Evolutionary conservation across 73 alveolate species (phyloP).

Genomic region (Blepharisma japonicum): DNA sequence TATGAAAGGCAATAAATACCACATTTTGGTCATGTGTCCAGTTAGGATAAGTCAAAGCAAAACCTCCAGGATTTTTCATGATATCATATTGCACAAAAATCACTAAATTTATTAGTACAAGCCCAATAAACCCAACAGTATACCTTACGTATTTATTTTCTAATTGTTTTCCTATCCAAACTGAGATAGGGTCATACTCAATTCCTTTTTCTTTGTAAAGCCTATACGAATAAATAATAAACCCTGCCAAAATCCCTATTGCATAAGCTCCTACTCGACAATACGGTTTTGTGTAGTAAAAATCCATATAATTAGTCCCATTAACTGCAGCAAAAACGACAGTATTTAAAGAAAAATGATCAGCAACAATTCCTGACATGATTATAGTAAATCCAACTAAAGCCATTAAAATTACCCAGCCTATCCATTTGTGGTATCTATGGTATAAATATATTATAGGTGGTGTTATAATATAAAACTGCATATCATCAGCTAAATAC

Average conservation of each 20-base stretch:
- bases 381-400: not conserved
- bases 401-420: not conserved
- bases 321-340: constrained; percentile 9
- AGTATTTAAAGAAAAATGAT: not conserved
- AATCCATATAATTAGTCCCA: constrained; percentile 12
- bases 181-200: constrained; percentile 12
- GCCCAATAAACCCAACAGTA: constrained; percentile 19
- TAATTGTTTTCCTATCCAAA: not conserved
- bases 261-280: not conserved
- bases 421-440: not conserved
- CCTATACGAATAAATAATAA: constrained; percentile 23
- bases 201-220: not conserved
- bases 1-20: not conserved
- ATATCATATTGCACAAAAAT: constrained; percentile 35
- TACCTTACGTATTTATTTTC: not conserved
- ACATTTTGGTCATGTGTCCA: constrained; percentile 13
- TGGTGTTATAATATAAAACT: constrained; percentile 36
- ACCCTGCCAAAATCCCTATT: not conserved
- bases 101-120: constrained; percentile 21
- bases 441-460: not conserved
- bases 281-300: not conserved
- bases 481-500: constrained; percentile 46
- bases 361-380: not conserved
- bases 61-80: constrained; percentile 1
- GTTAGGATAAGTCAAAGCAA: not conserved